phyloP scores from a whole-genome alignment of 768 basidiomycete genomes.

The Tulasnella sp. region DNA sequence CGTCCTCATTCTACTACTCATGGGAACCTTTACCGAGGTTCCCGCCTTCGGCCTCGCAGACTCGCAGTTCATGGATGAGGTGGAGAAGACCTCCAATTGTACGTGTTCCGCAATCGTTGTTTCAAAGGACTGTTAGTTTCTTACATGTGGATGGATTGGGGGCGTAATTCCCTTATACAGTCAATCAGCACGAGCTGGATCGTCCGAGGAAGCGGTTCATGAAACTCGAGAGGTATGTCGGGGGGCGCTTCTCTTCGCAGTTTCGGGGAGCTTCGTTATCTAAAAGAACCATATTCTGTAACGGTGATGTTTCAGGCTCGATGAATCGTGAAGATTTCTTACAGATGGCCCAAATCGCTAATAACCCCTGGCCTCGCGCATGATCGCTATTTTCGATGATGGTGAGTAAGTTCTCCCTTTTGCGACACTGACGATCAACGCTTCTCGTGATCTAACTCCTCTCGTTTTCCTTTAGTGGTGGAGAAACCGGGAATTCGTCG shows the following conservation, averaged over 20 bases:
- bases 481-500: conserved; percentile 97
- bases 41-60: conserved; percentile 57
- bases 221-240: conserved; percentile 87
- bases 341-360: conserved; percentile 98
- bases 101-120: conserved; percentile 38
- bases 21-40: conserved; percentile 19
- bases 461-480: conserved; percentile 58
- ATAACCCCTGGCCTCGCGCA: conserved; percentile 89
- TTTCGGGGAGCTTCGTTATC: background rate
- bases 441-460: background rate
- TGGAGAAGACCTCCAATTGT: conserved; percentile 98
- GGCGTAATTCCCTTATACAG: conserved; percentile 40
- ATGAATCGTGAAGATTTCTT: conserved; percentile 98
- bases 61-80: conserved; percentile 96
- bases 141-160: background rate
- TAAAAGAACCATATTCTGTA: background rate
- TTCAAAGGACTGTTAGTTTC: no score
- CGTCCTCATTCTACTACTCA: conserved; percentile 15
- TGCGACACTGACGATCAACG: background rate
- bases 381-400: conserved; percentile 99
- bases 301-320: conserved; percentile 90
- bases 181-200: conserved; percentile 93
- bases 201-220: conserved; percentile 98
- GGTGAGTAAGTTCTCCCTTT: conserved; percentile 64
- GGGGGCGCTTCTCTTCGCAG: background rate